Conservation (phyloP, 2,329 filamentous ascomycete species). For the Diaporthe citri region DNA sequence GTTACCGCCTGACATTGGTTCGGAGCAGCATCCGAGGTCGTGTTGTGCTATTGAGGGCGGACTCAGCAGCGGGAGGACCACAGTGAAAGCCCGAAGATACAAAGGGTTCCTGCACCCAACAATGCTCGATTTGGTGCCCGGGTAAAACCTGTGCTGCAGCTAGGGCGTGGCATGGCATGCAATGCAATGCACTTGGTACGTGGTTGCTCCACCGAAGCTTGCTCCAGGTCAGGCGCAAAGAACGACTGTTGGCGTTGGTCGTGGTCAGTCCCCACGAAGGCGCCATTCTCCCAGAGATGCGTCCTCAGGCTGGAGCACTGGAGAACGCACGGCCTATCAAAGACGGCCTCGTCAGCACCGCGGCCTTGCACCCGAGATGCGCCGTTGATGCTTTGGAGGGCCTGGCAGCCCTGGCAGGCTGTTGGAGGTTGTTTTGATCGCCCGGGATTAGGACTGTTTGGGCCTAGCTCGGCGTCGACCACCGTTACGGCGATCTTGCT, state of each 20-base stretch:
- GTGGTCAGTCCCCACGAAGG: slow-evolving; percentile 5
- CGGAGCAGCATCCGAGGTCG: slow-evolving; percentile 15
- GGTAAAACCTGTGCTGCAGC: slow-evolving; percentile 14
- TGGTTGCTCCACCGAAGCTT: slow-evolving; percentile 34
- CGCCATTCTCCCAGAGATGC: background rate
- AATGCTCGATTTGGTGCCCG: background rate
- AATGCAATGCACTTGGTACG: slow-evolving; percentile 40
- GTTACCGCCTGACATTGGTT: slow-evolving; percentile 4
- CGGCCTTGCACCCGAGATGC: slow-evolving; percentile 16
- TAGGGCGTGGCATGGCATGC: slow-evolving; percentile 22
- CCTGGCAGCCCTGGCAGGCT: background rate
- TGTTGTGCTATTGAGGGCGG: slow-evolving; percentile 10
- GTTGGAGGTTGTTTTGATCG: slow-evolving; percentile 18
- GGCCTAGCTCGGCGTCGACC: background rate
- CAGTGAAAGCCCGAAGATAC: background rate
- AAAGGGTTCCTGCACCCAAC: background rate
- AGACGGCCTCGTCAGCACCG: slow-evolving; percentile 3
- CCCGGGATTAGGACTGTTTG: background rate
- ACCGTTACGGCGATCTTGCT: slow-evolving; percentile 27
- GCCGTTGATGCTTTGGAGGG: slow-evolving; percentile 16
- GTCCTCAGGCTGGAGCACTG: slow-evolving; percentile 4
- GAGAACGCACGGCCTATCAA: background rate
- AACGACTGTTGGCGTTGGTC: slow-evolving; percentile 13
- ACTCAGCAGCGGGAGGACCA: background rate
- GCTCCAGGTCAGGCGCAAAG: slow-evolving; percentile 34